Percentiles rank a stretch among this genome's conserved stretches.
Conservation (phyloP, 306 rosid species). For the Herpetospermum pedunculosum region DNA sequence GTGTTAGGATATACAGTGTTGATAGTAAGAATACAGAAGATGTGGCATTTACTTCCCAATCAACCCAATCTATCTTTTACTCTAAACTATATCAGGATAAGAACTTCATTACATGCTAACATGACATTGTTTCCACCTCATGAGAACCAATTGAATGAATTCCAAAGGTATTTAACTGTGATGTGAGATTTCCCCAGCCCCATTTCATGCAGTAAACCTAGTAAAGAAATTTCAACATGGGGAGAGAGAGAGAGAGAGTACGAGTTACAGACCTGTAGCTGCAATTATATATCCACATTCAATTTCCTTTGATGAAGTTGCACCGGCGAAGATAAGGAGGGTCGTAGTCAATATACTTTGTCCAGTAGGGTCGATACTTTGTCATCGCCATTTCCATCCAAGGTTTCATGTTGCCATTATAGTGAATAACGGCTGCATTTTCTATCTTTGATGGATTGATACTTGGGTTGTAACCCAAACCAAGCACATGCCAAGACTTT, state of each 20-base stretch:
- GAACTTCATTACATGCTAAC: neutral
- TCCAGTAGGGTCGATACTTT: constrained; percentile 75
- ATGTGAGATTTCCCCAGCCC: constrained; percentile 1
- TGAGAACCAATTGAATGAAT: neutral
- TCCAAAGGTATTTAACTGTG: neutral
- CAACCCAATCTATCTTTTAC: neutral
- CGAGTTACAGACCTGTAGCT: neutral
- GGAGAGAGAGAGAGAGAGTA: neutral
- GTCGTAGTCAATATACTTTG: constrained; percentile 57
- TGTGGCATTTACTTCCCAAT: neutral
- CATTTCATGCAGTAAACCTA: neutral
- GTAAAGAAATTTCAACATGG: neutral
- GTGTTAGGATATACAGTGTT: neutral
- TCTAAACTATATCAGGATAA: neutral
- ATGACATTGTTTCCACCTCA: neutral
- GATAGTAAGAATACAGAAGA: neutral
- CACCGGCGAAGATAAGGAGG: constrained; percentile 72
- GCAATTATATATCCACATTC: neutral
- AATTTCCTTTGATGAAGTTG: constrained; percentile 35
- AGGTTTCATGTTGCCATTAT: constrained; percentile 93
- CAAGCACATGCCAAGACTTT: constrained; percentile 96
- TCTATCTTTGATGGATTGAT: constrained; percentile 47
- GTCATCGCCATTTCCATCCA: constrained; percentile 91
- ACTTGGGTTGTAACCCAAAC: constrained; percentile 93
- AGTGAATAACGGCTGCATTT: constrained; percentile 84